Evolutionary conservation across 208 protist genomes (phyloP), one percentile per base, ranked within the genome.

Genomic region (Sergeia podlipaevii): DNA sequence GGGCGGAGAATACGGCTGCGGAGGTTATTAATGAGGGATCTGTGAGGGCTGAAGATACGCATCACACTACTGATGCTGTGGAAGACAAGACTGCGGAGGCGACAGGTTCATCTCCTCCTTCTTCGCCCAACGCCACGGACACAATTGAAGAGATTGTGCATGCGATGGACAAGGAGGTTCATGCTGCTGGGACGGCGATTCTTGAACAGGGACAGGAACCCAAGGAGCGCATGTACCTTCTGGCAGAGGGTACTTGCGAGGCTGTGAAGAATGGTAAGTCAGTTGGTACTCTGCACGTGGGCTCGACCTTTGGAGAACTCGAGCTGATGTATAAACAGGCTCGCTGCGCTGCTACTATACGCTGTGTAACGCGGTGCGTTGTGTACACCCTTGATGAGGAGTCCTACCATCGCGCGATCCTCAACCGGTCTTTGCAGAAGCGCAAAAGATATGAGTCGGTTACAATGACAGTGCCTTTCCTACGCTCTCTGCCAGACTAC

Each of bases 291-390:
- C 46, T 91, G 34, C 48, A 66, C 56, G 55, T 60, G 8, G 90
- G 90, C 13, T 70, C 60, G 24, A 79, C 72, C 13, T 95, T 96
- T 56, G 90, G 87, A 0, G 85, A 90, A 38, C 60, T 94, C 11
- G 86, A 92, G 71, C 42, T 96, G 57, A 93, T 96, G 85, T 95
- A 91, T 69, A 78, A 85, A 55, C 83, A 85, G 37, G 67, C 77
- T 17, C 72, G 68, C 62, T 88, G 80, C 58, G 75, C 78, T 17
- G 85, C 85, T 7, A 95, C 90, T 3, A 74, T 96, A 26, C 76
- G 79, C 32, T 79, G 81, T 43, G 77, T 89, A 8, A 91, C 86
- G 34, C 65, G 74, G 29, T 89, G 80, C 43, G 70, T 70, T 47
- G 46, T 92, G 30, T 96, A 85, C 74, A 85, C 77, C 23, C 74